phyloP scores from a whole-genome alignment of 2,329 filamentous ascomycete species.

The Neonectria hederae region DNA sequence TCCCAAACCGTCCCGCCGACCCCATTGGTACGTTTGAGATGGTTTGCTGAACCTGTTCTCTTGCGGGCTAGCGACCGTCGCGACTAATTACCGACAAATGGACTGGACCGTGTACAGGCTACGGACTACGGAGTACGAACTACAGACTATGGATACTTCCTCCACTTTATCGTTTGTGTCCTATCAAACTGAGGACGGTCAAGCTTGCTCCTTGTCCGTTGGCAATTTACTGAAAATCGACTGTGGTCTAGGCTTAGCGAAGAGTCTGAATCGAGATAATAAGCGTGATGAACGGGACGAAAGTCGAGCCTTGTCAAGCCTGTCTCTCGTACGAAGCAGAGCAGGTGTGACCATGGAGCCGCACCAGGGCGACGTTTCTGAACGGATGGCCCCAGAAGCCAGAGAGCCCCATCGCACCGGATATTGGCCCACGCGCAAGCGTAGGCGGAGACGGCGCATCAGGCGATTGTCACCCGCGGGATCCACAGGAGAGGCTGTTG shows the following conservation, averaged over 20 bases:
- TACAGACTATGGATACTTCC: not conserved
- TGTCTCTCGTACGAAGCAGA: not conserved
- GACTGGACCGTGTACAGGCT: slow-evolving; percentile 5
- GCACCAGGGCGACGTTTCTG: slow-evolving; percentile 7
- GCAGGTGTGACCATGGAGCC: not conserved
- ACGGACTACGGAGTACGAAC: not conserved
- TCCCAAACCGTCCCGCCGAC: slow-evolving; percentile 15
- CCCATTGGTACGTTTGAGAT: slow-evolving; percentile 36
- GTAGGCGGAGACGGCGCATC: slow-evolving; percentile 22
- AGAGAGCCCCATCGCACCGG: slow-evolving; percentile 7
- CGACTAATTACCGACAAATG: slow-evolving; percentile 15
- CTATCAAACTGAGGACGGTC: slow-evolving; percentile 5
- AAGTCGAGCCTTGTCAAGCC: slow-evolving; percentile 15
- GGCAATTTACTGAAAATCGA: slow-evolving; percentile 6
- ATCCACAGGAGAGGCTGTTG: not conserved
- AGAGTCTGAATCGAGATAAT: not conserved
- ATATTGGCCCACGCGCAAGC: slow-evolving; percentile 6
- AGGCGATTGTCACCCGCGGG: slow-evolving; percentile 12
- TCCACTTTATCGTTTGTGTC: not conserved
- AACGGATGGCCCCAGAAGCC: slow-evolving; percentile 2
- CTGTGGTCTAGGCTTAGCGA: slow-evolving; percentile 8
- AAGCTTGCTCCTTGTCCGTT: slow-evolving; percentile 3
- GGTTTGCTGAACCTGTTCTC: slow-evolving; percentile 13
- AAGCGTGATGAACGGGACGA: slow-evolving; percentile 22
- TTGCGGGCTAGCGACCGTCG: slow-evolving; percentile 1